Percentiles rank a stretch among this genome's conserved stretches.
phyloP scores from a whole-genome alignment of 768 basidiomycete genomes.

The Pisolithus tinctorius region DNA sequence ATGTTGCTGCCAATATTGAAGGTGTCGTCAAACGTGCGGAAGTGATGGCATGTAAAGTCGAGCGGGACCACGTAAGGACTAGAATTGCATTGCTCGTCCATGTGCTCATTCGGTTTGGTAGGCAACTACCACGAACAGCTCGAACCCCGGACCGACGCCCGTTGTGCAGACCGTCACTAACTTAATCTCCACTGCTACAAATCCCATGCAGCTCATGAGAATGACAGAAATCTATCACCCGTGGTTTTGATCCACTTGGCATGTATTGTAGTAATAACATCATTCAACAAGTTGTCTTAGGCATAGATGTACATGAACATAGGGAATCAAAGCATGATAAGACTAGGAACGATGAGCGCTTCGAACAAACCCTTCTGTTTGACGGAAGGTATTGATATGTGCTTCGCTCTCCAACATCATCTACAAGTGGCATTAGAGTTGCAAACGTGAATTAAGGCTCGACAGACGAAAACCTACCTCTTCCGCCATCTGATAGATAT shows the following conservation, averaged over 20 bases:
- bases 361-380: slow-evolving; percentile 66
- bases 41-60: slow-evolving; percentile 78
- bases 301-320: background rate
- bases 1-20: slow-evolving; percentile 54
- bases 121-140: slow-evolving; percentile 13
- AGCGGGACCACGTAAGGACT: slow-evolving; percentile 66
- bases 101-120: background rate
- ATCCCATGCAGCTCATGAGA: slow-evolving; percentile 76
- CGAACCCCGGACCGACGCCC: slow-evolving; percentile 27
- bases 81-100: background rate
- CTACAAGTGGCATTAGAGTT: slow-evolving; percentile 25
- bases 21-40: slow-evolving; percentile 75
- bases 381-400: slow-evolving; percentile 62
- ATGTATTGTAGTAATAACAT: slow-evolving; percentile 1
- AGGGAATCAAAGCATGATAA: background rate
- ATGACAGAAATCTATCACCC: slow-evolving; percentile 83
- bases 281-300: background rate
- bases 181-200: slow-evolving; percentile 80
- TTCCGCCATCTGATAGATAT: slow-evolving; percentile 86
- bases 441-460: background rate
- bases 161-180: slow-evolving; percentile 79
- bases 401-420: slow-evolving; percentile 73
- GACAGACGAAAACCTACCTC: slow-evolving; percentile 51
- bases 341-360: slow-evolving; percentile 27
- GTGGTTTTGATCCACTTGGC: slow-evolving; percentile 57